These are phyloP conservation scores for Chaetomiaceae sp. DNA, from an alignment of 2,329 filamentous ascomycete genomes.

Conservation along the genomic window DNA sequence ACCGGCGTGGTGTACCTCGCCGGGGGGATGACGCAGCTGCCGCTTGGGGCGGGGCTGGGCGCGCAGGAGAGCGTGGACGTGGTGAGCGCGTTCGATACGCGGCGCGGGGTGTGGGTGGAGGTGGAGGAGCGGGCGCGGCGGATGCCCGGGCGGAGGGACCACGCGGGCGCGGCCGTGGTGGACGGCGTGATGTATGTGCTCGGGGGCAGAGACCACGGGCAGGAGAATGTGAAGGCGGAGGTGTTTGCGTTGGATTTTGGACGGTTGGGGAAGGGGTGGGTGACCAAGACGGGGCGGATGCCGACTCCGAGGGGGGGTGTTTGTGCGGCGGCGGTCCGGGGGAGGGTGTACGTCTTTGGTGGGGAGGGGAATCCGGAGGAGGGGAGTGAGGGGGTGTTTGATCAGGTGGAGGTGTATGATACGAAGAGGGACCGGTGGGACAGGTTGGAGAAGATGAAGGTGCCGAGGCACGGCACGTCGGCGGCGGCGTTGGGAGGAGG, in stretches of 20 bases:
- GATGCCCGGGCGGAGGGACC: background rate
- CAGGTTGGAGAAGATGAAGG: background rate
- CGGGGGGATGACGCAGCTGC: background rate
- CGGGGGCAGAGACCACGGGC: background rate
- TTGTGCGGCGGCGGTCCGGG: background rate
- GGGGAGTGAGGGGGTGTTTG: background rate
- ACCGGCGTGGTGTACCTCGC: background rate
- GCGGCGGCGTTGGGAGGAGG: background rate
- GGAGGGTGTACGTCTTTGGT: background rate
- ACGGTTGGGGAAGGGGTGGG: background rate
- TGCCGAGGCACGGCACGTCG: background rate
- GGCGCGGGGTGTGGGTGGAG: background rate
- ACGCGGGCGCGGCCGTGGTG: background rate
- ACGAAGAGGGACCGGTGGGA: background rate
- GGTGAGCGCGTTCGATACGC: background rate
- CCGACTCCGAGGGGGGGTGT: background rate
- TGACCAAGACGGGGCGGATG: background rate
- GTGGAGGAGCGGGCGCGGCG: background rate
- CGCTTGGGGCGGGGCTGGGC: background rate
- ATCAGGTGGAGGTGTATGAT: background rate
- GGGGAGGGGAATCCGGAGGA: background rate
- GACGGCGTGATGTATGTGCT: background rate
- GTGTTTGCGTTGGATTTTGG: slow-evolving; percentile 1
- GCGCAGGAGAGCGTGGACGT: background rate
- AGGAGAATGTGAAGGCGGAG: background rate